Base-by-base conservation (phyloP, 73 alveolate genomes). In the Halteria grandinella region DNA sequence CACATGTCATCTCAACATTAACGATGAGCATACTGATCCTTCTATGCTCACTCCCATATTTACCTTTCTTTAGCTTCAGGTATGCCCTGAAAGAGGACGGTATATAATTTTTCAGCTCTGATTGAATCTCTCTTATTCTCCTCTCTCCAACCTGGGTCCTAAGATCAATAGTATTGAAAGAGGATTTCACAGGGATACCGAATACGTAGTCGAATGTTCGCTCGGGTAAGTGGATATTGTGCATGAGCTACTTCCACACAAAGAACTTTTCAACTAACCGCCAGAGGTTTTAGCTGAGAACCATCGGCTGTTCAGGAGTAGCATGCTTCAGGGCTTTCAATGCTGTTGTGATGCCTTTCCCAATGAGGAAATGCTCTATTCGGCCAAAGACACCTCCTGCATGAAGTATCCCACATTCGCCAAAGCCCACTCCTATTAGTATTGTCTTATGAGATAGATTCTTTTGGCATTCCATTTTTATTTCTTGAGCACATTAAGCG, bases 361-460 rank as follows among this genome's bases (percentile, higher is more conserved):
- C 78, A 5, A 62, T 62, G 15, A 34, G 12, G 24, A 62, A 36
- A 41, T 62, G 41, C 44, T 62, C 78, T 2, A 25, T 52, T 41
- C 78, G 36, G 12, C 43, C 43, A 36, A 62, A 40, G 18, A 62
- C 78, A 6, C 78, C 78, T 1, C 78, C 78, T 39, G 41, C 78
- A 62, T 62, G 78, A 10, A 62, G 44, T 8, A 62, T 62, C 3
- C 78, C 60, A 41, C 57, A 62, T 21, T 62, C 47, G 6, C 78
- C 78, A 62, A 62, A 62, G 14, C 78, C 78, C 14, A 62, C 12
- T 17, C 78, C 78, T 44, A 62, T 62, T 11, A 40, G n/a, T 62
- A 62, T 62, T n/a, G 78, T 62, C 17, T 31, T 20, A 7, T n/a
- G 7, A 2, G 78, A 62, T 8, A 62, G 36, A 4, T 40, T 41